Evolutionary conservation across 768 basidiomycete genomes (phyloP).

Genomic region (Phlebiopsis gigantea): DNA sequence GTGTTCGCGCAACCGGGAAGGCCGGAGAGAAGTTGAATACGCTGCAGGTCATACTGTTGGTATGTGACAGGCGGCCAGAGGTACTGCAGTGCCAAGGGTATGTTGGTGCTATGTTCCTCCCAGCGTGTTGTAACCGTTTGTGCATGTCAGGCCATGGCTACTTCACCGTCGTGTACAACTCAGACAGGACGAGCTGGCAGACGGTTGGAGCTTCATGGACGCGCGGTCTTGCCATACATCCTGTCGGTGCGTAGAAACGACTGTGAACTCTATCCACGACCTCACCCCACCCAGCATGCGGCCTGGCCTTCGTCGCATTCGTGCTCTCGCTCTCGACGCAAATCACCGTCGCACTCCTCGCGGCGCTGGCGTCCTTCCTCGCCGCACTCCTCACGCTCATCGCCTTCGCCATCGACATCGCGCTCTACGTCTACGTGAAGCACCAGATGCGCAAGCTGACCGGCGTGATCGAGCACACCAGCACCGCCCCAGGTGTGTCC

Average conservation of each 20-base stretch:
- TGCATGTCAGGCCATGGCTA: constrained; percentile 49
- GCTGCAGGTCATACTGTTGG: constrained; percentile 53
- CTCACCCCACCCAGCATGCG: constrained; percentile 32
- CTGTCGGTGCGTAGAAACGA: constrained; percentile 50
- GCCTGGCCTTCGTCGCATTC: constrained; percentile 59
- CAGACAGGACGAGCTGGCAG: constrained; percentile 31
- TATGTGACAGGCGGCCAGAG: constrained; percentile 41
- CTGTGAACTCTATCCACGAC: not conserved
- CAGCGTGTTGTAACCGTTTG: not conserved
- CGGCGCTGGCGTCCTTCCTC: constrained; percentile 54
- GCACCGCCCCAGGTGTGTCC: constrained; percentile 57
- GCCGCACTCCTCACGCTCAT: constrained; percentile 64
- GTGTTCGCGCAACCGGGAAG: constrained; percentile 1
- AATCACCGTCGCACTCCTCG: constrained; percentile 36
- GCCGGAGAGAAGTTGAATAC: not conserved
- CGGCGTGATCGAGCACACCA: constrained; percentile 39
- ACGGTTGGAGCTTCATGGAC: constrained; percentile 60
- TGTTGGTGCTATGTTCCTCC: not conserved
- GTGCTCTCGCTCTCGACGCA: constrained; percentile 57
- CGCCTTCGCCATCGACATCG: constrained; percentile 74
- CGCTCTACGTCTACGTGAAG: constrained; percentile 58
- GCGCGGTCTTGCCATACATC: constrained; percentile 67
- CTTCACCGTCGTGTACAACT: constrained; percentile 35
- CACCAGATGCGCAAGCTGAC: constrained; percentile 49
- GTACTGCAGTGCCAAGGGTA: constrained; percentile 46